These are phyloP conservation scores for Friedmanniomyces simplex DNA, from an alignment of 495 filamentous ascomycete genomes.

Conservation along the genomic window DNA sequence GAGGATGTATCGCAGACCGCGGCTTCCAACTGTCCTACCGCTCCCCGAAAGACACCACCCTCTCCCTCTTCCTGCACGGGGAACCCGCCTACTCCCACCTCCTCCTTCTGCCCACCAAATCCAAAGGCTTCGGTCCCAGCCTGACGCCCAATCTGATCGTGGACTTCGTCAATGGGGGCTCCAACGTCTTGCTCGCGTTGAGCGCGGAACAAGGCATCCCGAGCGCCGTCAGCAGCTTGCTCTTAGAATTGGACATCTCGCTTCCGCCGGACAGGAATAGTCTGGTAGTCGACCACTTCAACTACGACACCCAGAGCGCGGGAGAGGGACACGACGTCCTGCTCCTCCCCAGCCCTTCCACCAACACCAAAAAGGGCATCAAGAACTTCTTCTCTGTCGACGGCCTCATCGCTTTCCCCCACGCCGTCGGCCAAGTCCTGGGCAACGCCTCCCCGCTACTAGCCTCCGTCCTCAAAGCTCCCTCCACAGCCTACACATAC, in stretches of 20 bases:
- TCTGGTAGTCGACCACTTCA: slow-evolving; percentile 88
- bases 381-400: slow-evolving; percentile 70
- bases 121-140: slow-evolving; percentile 82
- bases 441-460: slow-evolving; percentile 64
- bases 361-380: slow-evolving; percentile 49
- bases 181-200: slow-evolving; percentile 86
- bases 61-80: slow-evolving; percentile 78
- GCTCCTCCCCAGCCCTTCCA: slow-evolving; percentile 53
- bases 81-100: slow-evolving; percentile 85
- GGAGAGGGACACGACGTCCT: slow-evolving; percentile 82
- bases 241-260: slow-evolving; percentile 84
- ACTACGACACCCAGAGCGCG: slow-evolving; percentile 68
- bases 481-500: slow-evolving; percentile 79
- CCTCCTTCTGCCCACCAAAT: slow-evolving; percentile 73
- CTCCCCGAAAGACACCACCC: slow-evolving; percentile 72
- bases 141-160: slow-evolving; percentile 78
- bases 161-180: slow-evolving; percentile 80
- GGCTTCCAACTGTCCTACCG: slow-evolving; percentile 72
- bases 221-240: slow-evolving; percentile 68
- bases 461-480: slow-evolving; percentile 69
- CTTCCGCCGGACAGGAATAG: slow-evolving; percentile 75
- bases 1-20: slow-evolving; percentile 44
- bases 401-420: slow-evolving; percentile 67
- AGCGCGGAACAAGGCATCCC: slow-evolving; percentile 63
- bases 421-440: slow-evolving; percentile 66